Conservation (phyloP, 2,329 filamentous ascomycete species). For the Scedosporium minutisporum region DNA sequence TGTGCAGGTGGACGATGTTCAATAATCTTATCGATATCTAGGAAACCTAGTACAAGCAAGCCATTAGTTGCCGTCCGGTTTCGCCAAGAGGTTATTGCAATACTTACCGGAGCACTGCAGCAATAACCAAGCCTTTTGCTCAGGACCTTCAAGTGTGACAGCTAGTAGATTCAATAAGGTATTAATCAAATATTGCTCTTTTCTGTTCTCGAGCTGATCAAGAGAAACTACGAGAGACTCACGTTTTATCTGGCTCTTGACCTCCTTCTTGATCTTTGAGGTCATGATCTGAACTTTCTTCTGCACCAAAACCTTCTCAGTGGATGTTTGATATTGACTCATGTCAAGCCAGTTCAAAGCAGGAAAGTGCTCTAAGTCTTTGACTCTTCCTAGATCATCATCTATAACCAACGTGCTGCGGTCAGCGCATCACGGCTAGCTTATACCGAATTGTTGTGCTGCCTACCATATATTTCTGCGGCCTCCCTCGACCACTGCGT, state of each 20-base stretch:
- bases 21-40: conserved; percentile 28
- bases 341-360: background rate
- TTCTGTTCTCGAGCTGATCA: too few relatives aligned
- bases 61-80: background rate
- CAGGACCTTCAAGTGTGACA: conserved; percentile 5
- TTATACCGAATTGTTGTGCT: background rate
- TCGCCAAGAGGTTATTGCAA: background rate
- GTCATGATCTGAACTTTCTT: background rate
- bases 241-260: conserved; percentile 16
- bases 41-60: conserved; percentile 16
- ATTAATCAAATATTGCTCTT: conserved; percentile 1
- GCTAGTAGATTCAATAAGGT: conserved; percentile 5
- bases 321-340: background rate
- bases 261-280: conserved; percentile 15
- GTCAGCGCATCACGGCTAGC: too few relatives aligned
- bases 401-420: background rate
- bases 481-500: conserved; percentile 20
- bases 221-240: conserved; percentile 9
- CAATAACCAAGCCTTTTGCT: conserved; percentile 18
- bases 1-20: conserved; percentile 20
- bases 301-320: background rate
- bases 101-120: conserved; percentile 14
- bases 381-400: background rate
- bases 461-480: conserved; percentile 10
- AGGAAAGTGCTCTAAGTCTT: background rate